Percentiles rank a stretch among this genome's conserved stretches.
Evolutionary conservation across 495 filamentous ascomycete species (phyloP).

Genomic region (Trichoderma gamsii): DNA sequence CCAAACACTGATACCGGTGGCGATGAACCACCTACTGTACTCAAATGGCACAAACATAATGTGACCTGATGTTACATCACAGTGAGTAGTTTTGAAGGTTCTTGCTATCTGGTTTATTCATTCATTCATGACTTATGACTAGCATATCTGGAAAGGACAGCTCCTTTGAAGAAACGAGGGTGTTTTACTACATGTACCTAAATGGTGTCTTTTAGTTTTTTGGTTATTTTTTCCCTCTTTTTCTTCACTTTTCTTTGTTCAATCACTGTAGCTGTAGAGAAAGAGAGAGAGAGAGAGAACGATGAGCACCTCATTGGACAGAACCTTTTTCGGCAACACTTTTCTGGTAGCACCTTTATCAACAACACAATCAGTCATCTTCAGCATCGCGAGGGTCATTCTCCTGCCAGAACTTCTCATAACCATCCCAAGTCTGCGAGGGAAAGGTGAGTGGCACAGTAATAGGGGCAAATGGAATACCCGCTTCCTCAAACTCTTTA

Average conservation of each 20-base stretch:
- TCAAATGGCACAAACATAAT: no score
- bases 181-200: no score
- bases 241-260: not conserved
- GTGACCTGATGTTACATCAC: no score
- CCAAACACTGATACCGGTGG: no score
- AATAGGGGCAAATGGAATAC: not conserved
- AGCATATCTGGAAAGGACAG: not conserved
- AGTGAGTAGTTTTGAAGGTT: not conserved
- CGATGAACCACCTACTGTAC: no score
- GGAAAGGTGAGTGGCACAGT: not conserved
- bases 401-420: not conserved
- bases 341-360: no score
- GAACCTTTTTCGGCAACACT: no score
- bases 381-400: slow-evolving; percentile 4
- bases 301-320: no score
- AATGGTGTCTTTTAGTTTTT: not conserved
- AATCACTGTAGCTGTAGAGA: not conserved
- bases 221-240: not conserved
- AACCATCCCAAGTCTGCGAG: not conserved
- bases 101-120: no score
- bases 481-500: not conserved
- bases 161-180: not conserved
- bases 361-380: not conserved
- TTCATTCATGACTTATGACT: no score
- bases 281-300: not conserved